phyloP scores from a whole-genome alignment of 805 yeast genomes.

The Starmerella bombi region DNA sequence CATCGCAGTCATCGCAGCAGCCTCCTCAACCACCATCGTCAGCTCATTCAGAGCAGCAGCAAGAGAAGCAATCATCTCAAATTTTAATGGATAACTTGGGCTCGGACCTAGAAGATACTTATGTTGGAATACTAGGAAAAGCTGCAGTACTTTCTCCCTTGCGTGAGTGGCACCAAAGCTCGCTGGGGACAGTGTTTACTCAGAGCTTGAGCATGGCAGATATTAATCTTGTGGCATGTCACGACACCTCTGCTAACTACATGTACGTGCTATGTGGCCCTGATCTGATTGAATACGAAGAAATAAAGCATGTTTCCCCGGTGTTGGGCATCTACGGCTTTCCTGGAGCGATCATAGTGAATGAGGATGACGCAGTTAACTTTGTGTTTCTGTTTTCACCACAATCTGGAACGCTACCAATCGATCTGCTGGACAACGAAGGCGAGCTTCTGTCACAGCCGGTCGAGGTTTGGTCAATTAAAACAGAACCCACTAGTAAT shows the following conservation, averaged over 20 bases:
- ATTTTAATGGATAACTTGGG: too few relatives aligned
- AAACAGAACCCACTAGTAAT: constrained; percentile 1
- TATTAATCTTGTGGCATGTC: constrained; percentile 3
- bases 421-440: neutral
- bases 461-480: neutral
- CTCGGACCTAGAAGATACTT: neutral
- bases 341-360: constrained; percentile 2
- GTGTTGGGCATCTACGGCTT: constrained; percentile 8
- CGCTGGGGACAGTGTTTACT: constrained; percentile 8
- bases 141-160: constrained; percentile 11
- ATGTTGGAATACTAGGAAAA: neutral
- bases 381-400: constrained; percentile 8
- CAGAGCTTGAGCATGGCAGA: constrained; percentile 1
- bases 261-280: constrained; percentile 6
- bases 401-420: neutral
- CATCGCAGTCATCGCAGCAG: too few relatives aligned
- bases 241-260: constrained; percentile 2
- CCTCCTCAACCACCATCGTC: too few relatives aligned
- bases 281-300: constrained; percentile 6
- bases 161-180: constrained; percentile 11
- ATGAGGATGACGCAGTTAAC: neutral
- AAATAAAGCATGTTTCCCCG: constrained; percentile 5
- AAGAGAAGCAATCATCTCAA: too few relatives aligned
- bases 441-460: neutral
- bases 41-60: neutral